phyloP scores from a whole-genome alignment of 495 filamentous ascomycete species.

The Lepidopterella palustris region DNA sequence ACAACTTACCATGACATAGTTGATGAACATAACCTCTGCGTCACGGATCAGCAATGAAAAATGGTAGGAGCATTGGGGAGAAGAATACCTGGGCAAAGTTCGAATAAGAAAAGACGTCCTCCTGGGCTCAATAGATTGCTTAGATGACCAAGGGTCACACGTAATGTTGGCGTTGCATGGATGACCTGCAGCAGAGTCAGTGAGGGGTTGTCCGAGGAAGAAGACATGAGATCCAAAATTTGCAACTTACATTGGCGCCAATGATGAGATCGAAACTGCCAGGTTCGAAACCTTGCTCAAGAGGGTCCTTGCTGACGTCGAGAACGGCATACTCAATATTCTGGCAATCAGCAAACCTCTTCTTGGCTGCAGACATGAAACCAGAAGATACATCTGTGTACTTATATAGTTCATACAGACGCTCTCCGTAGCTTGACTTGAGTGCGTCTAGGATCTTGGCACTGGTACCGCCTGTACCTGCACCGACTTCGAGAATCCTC shows the following conservation, averaged over 20 bases:
- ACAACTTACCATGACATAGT: too few relatives aligned
- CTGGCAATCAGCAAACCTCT: background rate
- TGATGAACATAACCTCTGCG: too few relatives aligned
- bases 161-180: background rate
- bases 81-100: background rate
- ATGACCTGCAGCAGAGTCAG: too few relatives aligned
- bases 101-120: background rate
- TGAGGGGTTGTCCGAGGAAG: too few relatives aligned
- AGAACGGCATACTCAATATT: background rate
- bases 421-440: background rate
- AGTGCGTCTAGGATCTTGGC: background rate
- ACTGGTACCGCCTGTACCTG: background rate
- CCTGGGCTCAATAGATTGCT: background rate
- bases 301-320: background rate
- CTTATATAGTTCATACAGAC: background rate
- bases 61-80: background rate
- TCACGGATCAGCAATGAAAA: background rate
- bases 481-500: background rate
- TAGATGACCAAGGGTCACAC: background rate
- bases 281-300: background rate
- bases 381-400: background rate
- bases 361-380: background rate
- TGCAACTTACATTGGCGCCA: background rate
- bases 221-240: too few relatives aligned
- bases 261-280: background rate